Evolutionary conservation across 352 stramenopile species (phyloP).

Genomic region (Phytophthora pinifolia): DNA sequence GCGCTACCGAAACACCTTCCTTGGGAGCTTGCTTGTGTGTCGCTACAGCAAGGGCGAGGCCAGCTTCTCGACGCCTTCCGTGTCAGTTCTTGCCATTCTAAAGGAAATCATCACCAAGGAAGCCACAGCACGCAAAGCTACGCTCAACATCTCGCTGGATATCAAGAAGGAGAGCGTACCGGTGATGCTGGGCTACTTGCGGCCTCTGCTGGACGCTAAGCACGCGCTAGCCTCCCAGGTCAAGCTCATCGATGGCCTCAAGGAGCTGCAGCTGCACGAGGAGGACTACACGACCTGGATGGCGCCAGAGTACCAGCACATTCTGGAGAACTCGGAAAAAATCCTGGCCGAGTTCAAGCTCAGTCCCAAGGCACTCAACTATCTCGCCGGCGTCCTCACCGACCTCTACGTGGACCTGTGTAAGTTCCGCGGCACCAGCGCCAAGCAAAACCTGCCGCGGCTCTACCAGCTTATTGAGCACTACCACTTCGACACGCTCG

Average conservation of each 20-base stretch:
- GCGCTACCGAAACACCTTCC: conserved; percentile 78
- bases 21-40: conserved; percentile 73
- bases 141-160: conserved; percentile 78
- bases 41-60: conserved; percentile 76
- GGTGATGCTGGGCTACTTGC: conserved; percentile 65
- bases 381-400: conserved; percentile 76
- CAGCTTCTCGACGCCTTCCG: conserved; percentile 72
- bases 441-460: conserved; percentile 67
- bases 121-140: conserved; percentile 74
- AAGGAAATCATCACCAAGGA: conserved; percentile 88
- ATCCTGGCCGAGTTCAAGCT: conserved; percentile 78
- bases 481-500: conserved; percentile 76
- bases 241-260: conserved; percentile 84
- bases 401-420: conserved; percentile 86
- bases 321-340: conserved; percentile 60
- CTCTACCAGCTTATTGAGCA: conserved; percentile 81
- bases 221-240: conserved; percentile 72
- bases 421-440: conserved; percentile 82
- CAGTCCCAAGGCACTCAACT: conserved; percentile 71
- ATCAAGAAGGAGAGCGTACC: conserved; percentile 79
- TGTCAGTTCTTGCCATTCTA: conserved; percentile 83
- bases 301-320: conserved; percentile 77
- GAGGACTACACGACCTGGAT: conserved; percentile 74
- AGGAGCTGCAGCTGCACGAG: conserved; percentile 83
- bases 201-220: conserved; percentile 67